Base-by-base conservation (phyloP, 441 rosid species). In the Raphanus hybrid region DNA sequence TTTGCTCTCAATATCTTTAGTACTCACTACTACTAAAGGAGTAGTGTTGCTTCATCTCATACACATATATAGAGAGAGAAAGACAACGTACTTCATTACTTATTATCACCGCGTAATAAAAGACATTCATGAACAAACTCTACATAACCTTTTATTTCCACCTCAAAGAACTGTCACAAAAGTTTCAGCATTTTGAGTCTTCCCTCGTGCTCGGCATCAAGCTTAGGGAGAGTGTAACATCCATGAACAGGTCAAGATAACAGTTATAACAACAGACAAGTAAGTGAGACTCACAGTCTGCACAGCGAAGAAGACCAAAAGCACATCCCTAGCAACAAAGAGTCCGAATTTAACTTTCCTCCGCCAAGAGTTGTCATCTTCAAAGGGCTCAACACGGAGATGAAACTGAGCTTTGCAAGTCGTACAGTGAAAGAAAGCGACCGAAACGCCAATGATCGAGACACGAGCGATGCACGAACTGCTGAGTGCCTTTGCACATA, bases 401-500 rank as follows among this genome's bases (percentile, higher is more conserved):
- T 89, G 97, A 85, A 89, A 95, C 68, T 90, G 98, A 0, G 99
- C 98, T 82, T 91, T 92, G 74, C 99, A 95, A 35, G 99, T 95
- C 2, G 94, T 89, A 76, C 99, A 92, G 73, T 92, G 96, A 9
- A 94, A 92, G 82, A 92, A 92, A 59, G 94, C 97, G 9, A 94
- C 92, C 2, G 98, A 91, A 91, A 67, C 99, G 93, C 99, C 99
- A 94, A 78, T 18, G 97, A 83, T 94, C 99, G 48, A 94, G 93
- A 81, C 99, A 94, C 41, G 91, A 80, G 0, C 98, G 96, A 77
- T 94, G 99, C 77, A 94, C 99, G 78, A 92, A 95, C 85, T 92
- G 97, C 65, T 95, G 99, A 34, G 99, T 95, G 77, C 98, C 99
- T 88, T 95, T 84, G 85, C 99, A 95, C 99, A 91, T 91, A 84